phyloP scores from a whole-genome alignment of 176 grass and related monocot genomes.

The Ampelocalamus luodianensis region DNA sequence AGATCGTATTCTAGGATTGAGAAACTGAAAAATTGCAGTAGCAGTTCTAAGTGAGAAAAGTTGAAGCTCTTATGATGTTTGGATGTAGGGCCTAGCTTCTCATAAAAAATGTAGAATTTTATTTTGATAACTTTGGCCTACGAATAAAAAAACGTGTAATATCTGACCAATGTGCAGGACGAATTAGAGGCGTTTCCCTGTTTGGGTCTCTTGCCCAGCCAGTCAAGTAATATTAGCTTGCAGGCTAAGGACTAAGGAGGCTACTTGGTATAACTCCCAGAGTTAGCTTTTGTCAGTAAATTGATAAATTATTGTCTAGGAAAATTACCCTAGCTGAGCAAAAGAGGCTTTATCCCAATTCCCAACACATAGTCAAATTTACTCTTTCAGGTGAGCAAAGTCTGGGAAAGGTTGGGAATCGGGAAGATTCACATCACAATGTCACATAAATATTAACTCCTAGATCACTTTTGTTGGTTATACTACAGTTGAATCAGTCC shows the following conservation, averaged over 20 bases:
- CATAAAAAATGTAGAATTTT: not conserved
- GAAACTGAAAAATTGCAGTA: not conserved
- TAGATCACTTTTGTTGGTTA: not conserved
- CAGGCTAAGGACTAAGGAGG: not conserved
- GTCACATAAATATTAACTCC: constrained; percentile 8
- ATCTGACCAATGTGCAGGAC: not conserved
- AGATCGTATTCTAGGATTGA: not conserved
- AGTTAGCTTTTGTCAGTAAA: constrained; percentile 32
- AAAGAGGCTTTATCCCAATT: not conserved
- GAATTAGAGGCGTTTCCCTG: not conserved
- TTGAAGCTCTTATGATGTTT: not conserved
- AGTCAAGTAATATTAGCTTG: not conserved
- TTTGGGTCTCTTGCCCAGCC: not conserved
- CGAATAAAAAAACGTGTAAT: not conserved
- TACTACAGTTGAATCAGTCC: not conserved
- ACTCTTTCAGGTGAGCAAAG: not conserved
- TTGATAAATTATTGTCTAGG: constrained; percentile 1
- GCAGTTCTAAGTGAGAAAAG: not conserved
- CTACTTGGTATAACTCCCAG: constrained; percentile 18
- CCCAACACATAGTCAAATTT: not conserved
- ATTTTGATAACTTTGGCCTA: not conserved
- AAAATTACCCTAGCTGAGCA: not conserved
- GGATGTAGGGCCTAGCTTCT: not conserved
- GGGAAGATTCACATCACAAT: constrained; percentile 14
- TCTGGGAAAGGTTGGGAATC: not conserved